phyloP scores from a whole-genome alignment of 495 filamentous ascomycete species.

The Xylaria castorea region DNA sequence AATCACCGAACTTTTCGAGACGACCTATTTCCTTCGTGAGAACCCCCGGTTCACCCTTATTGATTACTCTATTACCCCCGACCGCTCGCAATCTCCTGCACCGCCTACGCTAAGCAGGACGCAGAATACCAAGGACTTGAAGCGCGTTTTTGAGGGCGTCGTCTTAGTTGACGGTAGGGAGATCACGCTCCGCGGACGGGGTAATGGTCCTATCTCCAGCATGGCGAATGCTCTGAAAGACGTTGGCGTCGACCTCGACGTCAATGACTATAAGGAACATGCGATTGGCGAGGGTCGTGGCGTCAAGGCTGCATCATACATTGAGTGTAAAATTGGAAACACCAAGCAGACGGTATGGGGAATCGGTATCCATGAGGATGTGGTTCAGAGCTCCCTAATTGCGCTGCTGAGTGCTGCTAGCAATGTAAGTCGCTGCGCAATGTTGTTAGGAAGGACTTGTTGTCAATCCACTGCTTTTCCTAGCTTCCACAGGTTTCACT shows the following conservation, averaged over 20 bases:
- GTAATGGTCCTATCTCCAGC: slow-evolving; percentile 91
- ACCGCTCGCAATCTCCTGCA: slow-evolving; percentile 79
- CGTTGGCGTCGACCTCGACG: slow-evolving; percentile 91
- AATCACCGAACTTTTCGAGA: slow-evolving; percentile 84
- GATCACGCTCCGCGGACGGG: slow-evolving; percentile 77
- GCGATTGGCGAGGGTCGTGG: slow-evolving; percentile 77
- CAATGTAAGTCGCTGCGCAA: slow-evolving; percentile 67
- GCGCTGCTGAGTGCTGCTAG: slow-evolving; percentile 87
- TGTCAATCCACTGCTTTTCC: not conserved
- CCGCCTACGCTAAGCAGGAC: slow-evolving; percentile 72
- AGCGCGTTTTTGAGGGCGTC: slow-evolving; percentile 86
- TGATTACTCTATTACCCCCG: slow-evolving; percentile 90
- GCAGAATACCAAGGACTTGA: slow-evolving; percentile 76
- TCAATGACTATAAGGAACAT: slow-evolving; percentile 96
- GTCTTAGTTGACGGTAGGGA: slow-evolving; percentile 83
- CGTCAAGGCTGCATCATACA: slow-evolving; percentile 95
- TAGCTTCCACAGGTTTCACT: not conserved
- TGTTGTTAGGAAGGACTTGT: not conserved
- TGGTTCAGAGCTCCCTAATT: slow-evolving; percentile 89
- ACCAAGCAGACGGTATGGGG: slow-evolving; percentile 84
- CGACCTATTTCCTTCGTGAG: slow-evolving; percentile 80
- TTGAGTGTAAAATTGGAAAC: slow-evolving; percentile 82
- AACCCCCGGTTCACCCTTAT: slow-evolving; percentile 86
- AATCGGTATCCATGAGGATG: slow-evolving; percentile 93
- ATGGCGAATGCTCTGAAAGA: slow-evolving; percentile 80